Conservation (phyloP, 2,329 filamentous ascomycete species). For the Cladosporium sp. region DNA sequence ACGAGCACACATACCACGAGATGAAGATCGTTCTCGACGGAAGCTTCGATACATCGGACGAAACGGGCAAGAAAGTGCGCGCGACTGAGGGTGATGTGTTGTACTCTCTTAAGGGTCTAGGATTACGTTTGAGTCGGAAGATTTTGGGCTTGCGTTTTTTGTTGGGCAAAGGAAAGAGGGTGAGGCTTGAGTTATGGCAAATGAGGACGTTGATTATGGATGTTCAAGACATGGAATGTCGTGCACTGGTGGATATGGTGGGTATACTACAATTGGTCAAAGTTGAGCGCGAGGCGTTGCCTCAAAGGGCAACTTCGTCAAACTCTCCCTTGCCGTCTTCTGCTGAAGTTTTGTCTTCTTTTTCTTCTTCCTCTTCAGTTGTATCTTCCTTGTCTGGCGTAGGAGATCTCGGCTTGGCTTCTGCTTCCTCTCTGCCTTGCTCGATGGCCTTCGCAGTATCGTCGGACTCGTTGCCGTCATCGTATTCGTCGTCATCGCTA, state of each 20-base stretch:
- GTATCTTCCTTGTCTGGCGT: slow-evolving; percentile 24
- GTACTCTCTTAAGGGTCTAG: slow-evolving; percentile 67
- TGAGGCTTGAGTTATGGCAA: slow-evolving; percentile 22
- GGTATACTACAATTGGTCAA: slow-evolving; percentile 8
- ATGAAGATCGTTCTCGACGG: slow-evolving; percentile 74
- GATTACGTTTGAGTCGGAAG: slow-evolving; percentile 57
- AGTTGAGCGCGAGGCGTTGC: neutral
- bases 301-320: slow-evolving; percentile 30
- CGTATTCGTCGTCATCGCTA: slow-evolving; percentile 19
- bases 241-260: neutral
- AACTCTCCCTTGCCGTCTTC: slow-evolving; percentile 31
- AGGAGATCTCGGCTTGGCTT: slow-evolving; percentile 15
- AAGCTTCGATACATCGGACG: slow-evolving; percentile 64
- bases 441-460: slow-evolving; percentile 28
- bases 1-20: slow-evolving; percentile 70
- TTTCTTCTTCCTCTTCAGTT: slow-evolving; percentile 19
- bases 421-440: slow-evolving; percentile 26
- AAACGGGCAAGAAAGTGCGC: slow-evolving; percentile 60
- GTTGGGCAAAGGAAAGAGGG: slow-evolving; percentile 31
- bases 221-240: neutral
- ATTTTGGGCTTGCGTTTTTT: slow-evolving; percentile 33
- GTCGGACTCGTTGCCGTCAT: slow-evolving; percentile 27
- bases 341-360: neutral
- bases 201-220: neutral
- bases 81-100: slow-evolving; percentile 66